These are phyloP conservation scores for Cyberlindnera veronae DNA, from an alignment of 805 yeast genomes.

Conservation along the genomic window DNA sequence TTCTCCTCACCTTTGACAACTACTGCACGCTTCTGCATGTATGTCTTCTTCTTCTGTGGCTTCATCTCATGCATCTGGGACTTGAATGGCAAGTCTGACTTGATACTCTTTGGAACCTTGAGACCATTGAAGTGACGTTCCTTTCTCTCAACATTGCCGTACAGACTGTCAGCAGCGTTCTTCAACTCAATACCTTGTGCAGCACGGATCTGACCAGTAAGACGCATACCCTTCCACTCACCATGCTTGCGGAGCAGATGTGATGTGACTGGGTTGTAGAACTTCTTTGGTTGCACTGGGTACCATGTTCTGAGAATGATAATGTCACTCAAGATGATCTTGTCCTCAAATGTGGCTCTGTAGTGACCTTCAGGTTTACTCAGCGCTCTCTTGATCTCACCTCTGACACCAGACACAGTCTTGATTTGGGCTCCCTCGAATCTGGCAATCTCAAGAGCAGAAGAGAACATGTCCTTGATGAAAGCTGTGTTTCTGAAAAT, in stretches of 20 bases:
- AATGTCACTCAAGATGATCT: constrained; percentile 84
- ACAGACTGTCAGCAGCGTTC: constrained; percentile 45
- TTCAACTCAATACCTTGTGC: constrained; percentile 66
- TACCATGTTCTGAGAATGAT: constrained; percentile 94
- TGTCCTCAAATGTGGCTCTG: constrained; percentile 97
- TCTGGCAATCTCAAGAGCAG: constrained; percentile 91
- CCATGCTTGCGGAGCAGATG: constrained; percentile 69
- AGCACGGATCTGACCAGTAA: constrained; percentile 91
- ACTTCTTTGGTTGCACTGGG: constrained; percentile 85
- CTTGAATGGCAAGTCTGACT: constrained; percentile 79
- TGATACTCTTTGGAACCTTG: constrained; percentile 77
- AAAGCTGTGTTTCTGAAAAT: constrained; percentile 95
- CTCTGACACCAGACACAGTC: constrained; percentile 96
- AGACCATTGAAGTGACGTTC: constrained; percentile 86
- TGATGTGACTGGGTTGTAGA: constrained; percentile 95
- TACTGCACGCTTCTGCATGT: constrained; percentile 88
- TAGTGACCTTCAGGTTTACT: constrained; percentile 93
- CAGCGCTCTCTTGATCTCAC: constrained; percentile 93
- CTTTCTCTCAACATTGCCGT: constrained; percentile 72
- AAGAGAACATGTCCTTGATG: constrained; percentile 92
- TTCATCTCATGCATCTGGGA: constrained; percentile 88
- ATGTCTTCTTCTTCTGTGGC: constrained; percentile 80
- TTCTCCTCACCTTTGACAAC: constrained; percentile 90
- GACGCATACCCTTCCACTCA: constrained; percentile 95
- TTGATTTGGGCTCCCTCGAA: constrained; percentile 97